Base-by-base conservation (phyloP, 1,139 yeast species). In the Sugiyamaella xylanicola region DNA sequence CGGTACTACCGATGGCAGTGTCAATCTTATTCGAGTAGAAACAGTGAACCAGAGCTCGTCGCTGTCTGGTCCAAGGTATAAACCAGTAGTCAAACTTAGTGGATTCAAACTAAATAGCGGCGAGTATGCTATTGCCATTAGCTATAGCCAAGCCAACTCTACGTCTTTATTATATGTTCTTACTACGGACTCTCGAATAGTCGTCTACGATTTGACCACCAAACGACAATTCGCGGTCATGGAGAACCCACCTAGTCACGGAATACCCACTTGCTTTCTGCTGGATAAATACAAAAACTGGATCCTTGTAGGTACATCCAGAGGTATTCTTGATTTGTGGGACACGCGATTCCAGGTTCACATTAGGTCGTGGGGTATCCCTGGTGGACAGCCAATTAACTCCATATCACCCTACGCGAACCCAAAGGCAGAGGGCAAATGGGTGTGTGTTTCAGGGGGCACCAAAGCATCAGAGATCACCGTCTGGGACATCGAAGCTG, bases 281-380 rank as follows among this genome's bases (percentile, higher is more conserved):
- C 71, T 86, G n/a, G 87, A 85, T 57, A 70, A 71, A 0, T 70
- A 76, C 19, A 75, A 75, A 45, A 69, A 73, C 5, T 89, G 97
- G 92, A 64, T 87, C 2, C 68, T 90, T 3, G 68, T 86, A 2
- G 97, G 97, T 0, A 88, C 97, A 0, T 74, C 81, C 1, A 79
- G 78, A 46, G 98, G 98, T 1, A 73, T 85, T 0, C 68, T 93
- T 32, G 83, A 83, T 59, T 70, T 93, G 19, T 91, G 97, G 96
- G 97, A 92, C 69, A 63, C 87, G 44, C 74, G 96, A 54, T 89
- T 90, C 67, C 77, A 77, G 40, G 62, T 86, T 0, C 72, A 81
- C 48, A 74, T 88, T 27, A 84, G 81, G 59, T 74, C 85, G 1
- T 87, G 91, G 84, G 78, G 79, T 5, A 75, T 86, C 48, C 78